Evolutionary conservation across 1,284 basidiomycete species (phyloP), one percentile per base, ranked within the genome.

Genomic region (Apiotrichum gracile): DNA sequence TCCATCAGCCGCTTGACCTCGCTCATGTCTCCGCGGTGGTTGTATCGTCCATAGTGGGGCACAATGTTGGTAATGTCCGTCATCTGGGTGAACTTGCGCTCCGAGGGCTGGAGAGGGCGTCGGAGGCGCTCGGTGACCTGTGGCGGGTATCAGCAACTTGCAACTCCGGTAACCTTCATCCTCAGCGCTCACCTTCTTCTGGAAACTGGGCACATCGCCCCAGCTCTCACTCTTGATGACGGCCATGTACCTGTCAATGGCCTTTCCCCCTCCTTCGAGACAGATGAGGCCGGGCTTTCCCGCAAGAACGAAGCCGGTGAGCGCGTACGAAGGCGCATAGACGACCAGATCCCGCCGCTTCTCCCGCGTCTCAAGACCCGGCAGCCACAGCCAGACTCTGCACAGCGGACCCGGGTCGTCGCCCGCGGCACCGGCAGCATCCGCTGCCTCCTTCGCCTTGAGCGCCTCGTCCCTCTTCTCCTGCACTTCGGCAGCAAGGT

Each of bases 221-320:
- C 77, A 78, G 26, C 72, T 74, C 47, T 73, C 72, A 19, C 64
- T 64, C 57, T 77, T 78, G 59, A 78, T 76, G n/a, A 69, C 68
- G 10, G 60, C 57, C 73, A 78, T 74, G 64, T 75, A 78, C 2
- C 58, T 42, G 31, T 76, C 75, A 1, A 76, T 63, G 10, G 64
- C 61, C 35, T 46, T 49, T 2, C 66, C 66, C 0, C 66, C 67
- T 0, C 77, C 77, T 57, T 78, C 77, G 16, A 78, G 61, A 49
- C 76, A 76, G 6, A 78, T 63, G 8, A 78, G 47, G 0, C 69
- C 77, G 0, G 77, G 77, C 59, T 78, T 78, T 31, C 74, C 75
- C 19, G 75, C 70, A 5, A 76, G 57, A 0, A 78, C 73, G 39
- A 78, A 78, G 3, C 77, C 77, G 0, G 73, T 76, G 25, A 78